phyloP scores from a whole-genome alignment of 805 yeast species.

The Candida michaelii region DNA sequence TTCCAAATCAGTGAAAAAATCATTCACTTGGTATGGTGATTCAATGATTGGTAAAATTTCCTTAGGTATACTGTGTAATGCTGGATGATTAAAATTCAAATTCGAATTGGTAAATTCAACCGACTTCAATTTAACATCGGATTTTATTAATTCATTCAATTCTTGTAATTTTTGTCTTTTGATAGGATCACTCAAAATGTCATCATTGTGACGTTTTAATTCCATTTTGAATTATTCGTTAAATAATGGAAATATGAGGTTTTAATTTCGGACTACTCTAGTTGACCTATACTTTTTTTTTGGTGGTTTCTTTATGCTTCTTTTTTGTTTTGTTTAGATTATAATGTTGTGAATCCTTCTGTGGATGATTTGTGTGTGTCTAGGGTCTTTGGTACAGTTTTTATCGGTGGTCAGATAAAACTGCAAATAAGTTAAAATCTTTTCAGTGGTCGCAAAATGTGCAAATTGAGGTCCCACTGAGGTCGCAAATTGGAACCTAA shows the following conservation, averaged over 20 bases:
- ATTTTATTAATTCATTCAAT: constrained; percentile 3
- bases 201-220: constrained; percentile 5
- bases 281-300: too few species aligned
- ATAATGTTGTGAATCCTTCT: too few species aligned
- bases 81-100: constrained; percentile 15
- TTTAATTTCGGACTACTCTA: background rate
- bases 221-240: constrained; percentile 2
- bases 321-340: too few species aligned
- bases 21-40: constrained; percentile 27
- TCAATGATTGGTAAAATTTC: constrained; percentile 36
- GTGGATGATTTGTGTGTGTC: too few species aligned
- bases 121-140: background rate
- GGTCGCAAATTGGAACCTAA: background rate
- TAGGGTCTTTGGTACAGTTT: too few species aligned
- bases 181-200: constrained; percentile 7
- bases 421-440: constrained; percentile 3
- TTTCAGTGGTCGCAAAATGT: constrained; percentile 8
- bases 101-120: background rate
- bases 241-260: background rate
- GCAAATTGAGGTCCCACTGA: background rate
- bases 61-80: constrained; percentile 37
- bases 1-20: constrained; percentile 37
- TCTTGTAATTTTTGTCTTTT: constrained; percentile 10
- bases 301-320: too few species aligned
- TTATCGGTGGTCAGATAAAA: background rate